Percentiles rank a stretch among this genome's conserved stretches.
phyloP scores from a whole-genome alignment of 768 basidiomycete genomes.

The Amanita inopinata region DNA sequence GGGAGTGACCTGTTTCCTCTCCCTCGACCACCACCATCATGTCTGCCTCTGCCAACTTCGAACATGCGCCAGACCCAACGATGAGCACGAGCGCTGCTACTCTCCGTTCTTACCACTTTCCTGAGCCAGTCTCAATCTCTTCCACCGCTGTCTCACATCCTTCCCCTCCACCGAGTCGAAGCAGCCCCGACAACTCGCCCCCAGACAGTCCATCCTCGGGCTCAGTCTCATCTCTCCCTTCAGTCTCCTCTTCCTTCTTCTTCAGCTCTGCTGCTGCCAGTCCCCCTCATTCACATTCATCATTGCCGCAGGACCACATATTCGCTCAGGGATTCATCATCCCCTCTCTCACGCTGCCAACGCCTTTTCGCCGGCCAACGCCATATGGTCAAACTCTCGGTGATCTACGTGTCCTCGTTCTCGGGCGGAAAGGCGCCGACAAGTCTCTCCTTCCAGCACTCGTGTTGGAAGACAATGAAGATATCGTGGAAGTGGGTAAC shows the following conservation, averaged over 20 bases:
- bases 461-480: conserved; percentile 56
- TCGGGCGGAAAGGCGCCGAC: conserved; percentile 34
- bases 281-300: conserved; percentile 35
- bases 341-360: conserved; percentile 56
- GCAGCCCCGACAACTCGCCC: conserved; percentile 26
- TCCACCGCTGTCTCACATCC: neutral
- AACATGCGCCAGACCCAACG: neutral
- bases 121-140: neutral
- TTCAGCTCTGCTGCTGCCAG: conserved; percentile 67
- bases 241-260: conserved; percentile 67
- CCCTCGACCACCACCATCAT: neutral
- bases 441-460: conserved; percentile 36
- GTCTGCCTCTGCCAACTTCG: neutral
- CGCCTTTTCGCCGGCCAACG: conserved; percentile 52
- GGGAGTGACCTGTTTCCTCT: neutral
- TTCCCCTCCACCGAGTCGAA: neutral
- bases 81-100: neutral
- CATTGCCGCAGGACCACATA: conserved; percentile 20
- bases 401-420: conserved; percentile 45
- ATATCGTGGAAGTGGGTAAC: conserved; percentile 50
- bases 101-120: conserved; percentile 1
- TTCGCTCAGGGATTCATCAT: conserved; percentile 53
- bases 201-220: conserved; percentile 53
- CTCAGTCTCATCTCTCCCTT: conserved; percentile 62
- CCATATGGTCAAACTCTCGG: conserved; percentile 63